Percentiles rank a stretch among this genome's conserved stretches.
Evolutionary conservation across 1,284 basidiomycete species (phyloP).

Genomic region (Cryptococcus neoformans): DNA sequence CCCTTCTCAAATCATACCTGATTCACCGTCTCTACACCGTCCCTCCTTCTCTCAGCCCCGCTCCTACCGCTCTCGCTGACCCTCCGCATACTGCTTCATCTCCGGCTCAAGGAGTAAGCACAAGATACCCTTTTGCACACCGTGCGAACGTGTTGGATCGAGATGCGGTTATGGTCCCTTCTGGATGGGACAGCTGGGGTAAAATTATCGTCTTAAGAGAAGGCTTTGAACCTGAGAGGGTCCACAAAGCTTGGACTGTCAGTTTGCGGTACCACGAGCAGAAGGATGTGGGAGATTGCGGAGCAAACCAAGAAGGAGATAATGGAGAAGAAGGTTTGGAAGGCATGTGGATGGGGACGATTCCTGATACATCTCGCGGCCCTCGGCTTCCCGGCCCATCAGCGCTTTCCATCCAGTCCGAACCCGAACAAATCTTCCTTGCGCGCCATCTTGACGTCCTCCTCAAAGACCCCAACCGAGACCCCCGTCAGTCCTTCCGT

Average conservation of each 20-base stretch:
- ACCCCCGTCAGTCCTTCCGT: slow-evolving; percentile 81
- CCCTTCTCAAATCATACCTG: slow-evolving; percentile 77
- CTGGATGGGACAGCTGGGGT: slow-evolving; percentile 97
- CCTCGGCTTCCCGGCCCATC: slow-evolving; percentile 3
- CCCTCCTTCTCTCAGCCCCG: slow-evolving; percentile 24
- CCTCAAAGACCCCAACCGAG: slow-evolving; percentile 78
- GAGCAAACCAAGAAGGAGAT: slow-evolving; percentile 52
- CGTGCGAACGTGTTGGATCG: slow-evolving; percentile 89
- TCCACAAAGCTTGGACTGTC: slow-evolving; percentile 78
- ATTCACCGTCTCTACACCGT: slow-evolving; percentile 76
- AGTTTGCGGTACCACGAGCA: slow-evolving; percentile 22
- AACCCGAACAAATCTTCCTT: slow-evolving; percentile 81
- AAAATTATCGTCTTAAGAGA: slow-evolving; percentile 90
- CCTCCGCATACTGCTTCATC: slow-evolving; percentile 34
- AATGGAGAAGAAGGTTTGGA: slow-evolving; percentile 35
- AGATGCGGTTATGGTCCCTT: slow-evolving; percentile 85
- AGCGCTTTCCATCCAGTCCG: slow-evolving; percentile 25
- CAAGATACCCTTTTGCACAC: slow-evolving; percentile 79
- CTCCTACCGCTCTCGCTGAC: slow-evolving; percentile 3
- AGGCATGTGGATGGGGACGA: slow-evolving; percentile 45
- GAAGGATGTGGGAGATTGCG: background rate
- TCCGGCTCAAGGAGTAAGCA: slow-evolving; percentile 57
- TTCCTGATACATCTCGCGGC: slow-evolving; percentile 42
- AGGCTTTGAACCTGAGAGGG: slow-evolving; percentile 78
- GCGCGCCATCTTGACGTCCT: slow-evolving; percentile 84